Evolutionary conservation across 1,139 yeast species (phyloP).

Genomic region (Suhomyces coccinellae): DNA sequence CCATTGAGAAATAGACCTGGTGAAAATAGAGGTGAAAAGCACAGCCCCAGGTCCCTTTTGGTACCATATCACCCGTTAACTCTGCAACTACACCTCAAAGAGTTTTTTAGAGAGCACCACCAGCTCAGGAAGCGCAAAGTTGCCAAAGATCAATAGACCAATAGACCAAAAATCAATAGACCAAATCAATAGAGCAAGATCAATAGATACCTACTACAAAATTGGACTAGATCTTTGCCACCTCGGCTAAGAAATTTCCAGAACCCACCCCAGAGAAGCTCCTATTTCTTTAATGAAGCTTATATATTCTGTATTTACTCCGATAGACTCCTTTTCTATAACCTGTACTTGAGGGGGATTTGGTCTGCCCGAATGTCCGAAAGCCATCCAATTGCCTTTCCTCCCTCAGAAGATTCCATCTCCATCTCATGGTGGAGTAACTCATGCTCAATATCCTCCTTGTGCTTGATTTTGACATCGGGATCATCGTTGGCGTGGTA

Average conservation of each 20-base stretch:
- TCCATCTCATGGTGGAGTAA: slow-evolving; percentile 84
- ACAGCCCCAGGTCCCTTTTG: no score
- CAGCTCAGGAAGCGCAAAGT: no score
- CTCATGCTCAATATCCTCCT: slow-evolving; percentile 90
- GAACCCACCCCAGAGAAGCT: not conserved
- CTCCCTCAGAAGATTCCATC: slow-evolving; percentile 55
- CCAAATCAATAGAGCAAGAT: no score
- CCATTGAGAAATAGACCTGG: slow-evolving; percentile 1
- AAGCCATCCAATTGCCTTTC: slow-evolving; percentile 32
- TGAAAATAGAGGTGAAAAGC: not conserved
- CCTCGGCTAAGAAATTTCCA: no score
- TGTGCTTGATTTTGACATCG: slow-evolving; percentile 74
- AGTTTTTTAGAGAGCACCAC: no score
- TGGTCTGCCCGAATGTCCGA: slow-evolving; percentile 41
- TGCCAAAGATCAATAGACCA: no score
- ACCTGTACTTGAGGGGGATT: slow-evolving; percentile 35
- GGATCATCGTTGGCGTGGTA: slow-evolving; percentile 84
- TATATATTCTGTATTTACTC: slow-evolving; percentile 2
- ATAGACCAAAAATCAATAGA: no score
- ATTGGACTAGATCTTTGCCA: no score
- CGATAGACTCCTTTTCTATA: slow-evolving; percentile 4
- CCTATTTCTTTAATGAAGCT: not conserved
- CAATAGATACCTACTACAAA: no score
- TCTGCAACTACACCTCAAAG: no score
- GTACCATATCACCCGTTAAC: no score